Base-by-base conservation (phyloP, 2,329 filamentous ascomycete genomes). In the Scolecobasidium constrictum region DNA sequence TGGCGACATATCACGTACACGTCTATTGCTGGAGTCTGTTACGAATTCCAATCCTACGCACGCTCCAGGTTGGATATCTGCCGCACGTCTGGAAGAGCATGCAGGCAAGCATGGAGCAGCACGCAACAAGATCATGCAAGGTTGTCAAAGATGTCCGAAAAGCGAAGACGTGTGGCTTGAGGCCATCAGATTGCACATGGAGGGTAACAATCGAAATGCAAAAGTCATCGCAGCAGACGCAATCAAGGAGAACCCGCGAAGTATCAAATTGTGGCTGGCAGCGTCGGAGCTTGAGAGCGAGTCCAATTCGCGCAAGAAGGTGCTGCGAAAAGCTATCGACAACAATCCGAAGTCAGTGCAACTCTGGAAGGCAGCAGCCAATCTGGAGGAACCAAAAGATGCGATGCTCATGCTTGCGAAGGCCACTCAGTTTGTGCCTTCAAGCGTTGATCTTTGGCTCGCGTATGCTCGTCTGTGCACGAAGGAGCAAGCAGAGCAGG, bases 291-390 rank as follows among this genome's bases (percentile, higher is more conserved):
- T 98, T 18, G 92, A 98, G 60, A 78, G 78, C 5, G 83, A 94
- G 38, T 67, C 78, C 1, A 76, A 81, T 46, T 85, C 86, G 9
- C 94, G 93, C 64, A 96, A 96, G 65, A 81, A 87, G 56, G 92
- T 98, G 5, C 78, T 95, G 23, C 77, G 88, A 43, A 85, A 93
- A 56, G 93, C 92, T 0, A 71, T 98, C 35, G 86, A 96, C 53
- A 82, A 94, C 55, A 84, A 95, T 33, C 88, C 88, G 1, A 86
- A 94, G 56, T 96, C 90, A 0, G 92, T 96, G 38, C 82, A 85
- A 34, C 74, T 98, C n/a, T 98, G 92, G 92, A 98, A 96, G 59
- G 87, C 93, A 58, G 83, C 90, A 4, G 90, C 98, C 48, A 96
- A 96, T 52, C 67, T 96, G 43, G 92, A 96, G 56, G 90, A 95